Base-by-base conservation (phyloP, 2,329 filamentous ascomycete species). In the Keithomyces neogunnii region DNA sequence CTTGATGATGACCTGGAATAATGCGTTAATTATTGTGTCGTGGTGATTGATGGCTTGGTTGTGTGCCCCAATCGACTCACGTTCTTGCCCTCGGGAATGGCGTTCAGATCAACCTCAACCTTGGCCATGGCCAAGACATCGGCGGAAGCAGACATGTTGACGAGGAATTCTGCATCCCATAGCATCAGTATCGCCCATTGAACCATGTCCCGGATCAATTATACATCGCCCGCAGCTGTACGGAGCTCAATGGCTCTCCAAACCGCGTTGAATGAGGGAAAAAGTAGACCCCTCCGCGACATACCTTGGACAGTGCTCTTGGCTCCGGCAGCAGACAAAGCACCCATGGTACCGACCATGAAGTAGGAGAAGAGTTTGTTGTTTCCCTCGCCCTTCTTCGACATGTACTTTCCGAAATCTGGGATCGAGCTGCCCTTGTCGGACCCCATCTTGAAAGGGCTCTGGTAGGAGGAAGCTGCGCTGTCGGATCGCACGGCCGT, bases 21-120 rank as follows among this genome's bases (percentile, higher is more conserved):
- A 7, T 5, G 19, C 1, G 33, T 54, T 44, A 56, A 50, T 35
- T 30, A 1, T 4, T 45, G 13, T 30, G 8, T 10, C 28, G 3
- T 4, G 28, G 30, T 19, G 13, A 44, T 42, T 40, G 35, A 11
- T 19, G 26, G 19, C 19, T 19, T 35, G 5, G 48, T 19, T 3
- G 19, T 44, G 10, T 45, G 10, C 31, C 3, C 3, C 9, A 26
- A 10, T 30, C 40, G 28, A 78, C 86, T 71, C 78, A 91, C 93
- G 78, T 99, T 99, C 88, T 97, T 99, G 82, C 93, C 93, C 80
- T 97, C 92, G 57, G 93, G 93, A 65, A 99, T 97, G 59, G 89
- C 73, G 65, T 78, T 79, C 61, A 99, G 86, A 73, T 96, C 89
- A 63, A 99, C 87, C 79, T 99, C 93, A 63, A 99, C 93, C 86